Evolutionary conservation across 495 filamentous ascomycete genomes (phyloP).

Genomic region (Podospora pseudoanserina): DNA sequence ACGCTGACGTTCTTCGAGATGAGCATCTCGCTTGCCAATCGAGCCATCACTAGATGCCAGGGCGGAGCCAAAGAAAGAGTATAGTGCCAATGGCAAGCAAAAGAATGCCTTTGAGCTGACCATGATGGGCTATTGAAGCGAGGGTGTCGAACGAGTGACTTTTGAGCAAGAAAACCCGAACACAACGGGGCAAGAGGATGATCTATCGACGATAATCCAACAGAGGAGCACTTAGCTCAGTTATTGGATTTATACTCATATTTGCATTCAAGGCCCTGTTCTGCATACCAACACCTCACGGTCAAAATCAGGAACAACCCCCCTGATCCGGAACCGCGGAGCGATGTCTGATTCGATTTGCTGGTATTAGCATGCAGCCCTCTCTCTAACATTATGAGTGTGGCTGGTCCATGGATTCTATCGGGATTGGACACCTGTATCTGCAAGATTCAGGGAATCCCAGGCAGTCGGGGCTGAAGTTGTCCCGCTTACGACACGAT

Average conservation of each 20-base stretch:
- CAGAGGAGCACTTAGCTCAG: not conserved
- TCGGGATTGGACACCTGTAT: not conserved
- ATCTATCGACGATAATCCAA: not conserved
- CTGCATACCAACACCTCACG: not conserved
- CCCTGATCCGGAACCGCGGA: not conserved
- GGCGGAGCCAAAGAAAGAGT: not conserved
- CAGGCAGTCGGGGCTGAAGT: constrained; percentile 4
- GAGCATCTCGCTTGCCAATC: not conserved
- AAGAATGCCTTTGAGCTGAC: not conserved
- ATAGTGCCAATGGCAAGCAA: not conserved
- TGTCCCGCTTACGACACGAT: constrained; percentile 1
- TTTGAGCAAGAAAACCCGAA: not conserved
- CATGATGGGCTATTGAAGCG: not conserved
- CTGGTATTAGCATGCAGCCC: not conserved
- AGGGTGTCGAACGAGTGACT: not conserved
- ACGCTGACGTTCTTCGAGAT: not conserved
- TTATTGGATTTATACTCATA: not conserved
- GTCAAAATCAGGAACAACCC: not conserved
- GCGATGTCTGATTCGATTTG: not conserved
- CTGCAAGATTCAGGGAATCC: not conserved
- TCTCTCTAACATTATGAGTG: not conserved
- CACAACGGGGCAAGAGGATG: not conserved
- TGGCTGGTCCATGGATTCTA: not conserved
- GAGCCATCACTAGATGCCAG: not conserved
- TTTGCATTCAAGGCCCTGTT: not conserved